These are phyloP conservation scores for Pythium periplocum DNA, from an alignment of 352 stramenopile genomes.

Conservation along the genomic window DNA sequence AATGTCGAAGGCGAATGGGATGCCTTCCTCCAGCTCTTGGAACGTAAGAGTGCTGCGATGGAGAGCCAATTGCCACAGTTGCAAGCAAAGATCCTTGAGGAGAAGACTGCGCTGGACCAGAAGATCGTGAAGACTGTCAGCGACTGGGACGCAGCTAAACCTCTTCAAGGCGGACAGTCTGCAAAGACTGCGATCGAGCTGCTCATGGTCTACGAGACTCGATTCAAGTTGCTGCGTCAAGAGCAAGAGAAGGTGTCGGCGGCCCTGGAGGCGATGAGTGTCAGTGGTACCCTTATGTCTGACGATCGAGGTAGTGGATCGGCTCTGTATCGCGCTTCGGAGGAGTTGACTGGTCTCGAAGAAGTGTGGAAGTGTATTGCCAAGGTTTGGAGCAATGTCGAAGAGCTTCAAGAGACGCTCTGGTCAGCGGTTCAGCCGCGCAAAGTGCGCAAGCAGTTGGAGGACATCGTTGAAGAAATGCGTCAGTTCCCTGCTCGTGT, in stretches of 20 bases:
- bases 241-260: constrained; percentile 95
- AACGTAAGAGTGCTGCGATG: constrained; percentile 91
- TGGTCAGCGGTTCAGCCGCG: constrained; percentile 93
- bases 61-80: constrained; percentile 96
- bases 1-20: constrained; percentile 96
- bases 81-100: constrained; percentile 95
- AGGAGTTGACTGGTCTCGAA: constrained; percentile 93
- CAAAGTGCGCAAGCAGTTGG: constrained; percentile 95
- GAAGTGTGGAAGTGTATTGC: constrained; percentile 97
- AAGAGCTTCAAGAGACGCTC: constrained; percentile 91
- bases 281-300: constrained; percentile 60
- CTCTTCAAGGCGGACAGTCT: constrained; percentile 61
- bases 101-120: constrained; percentile 89
- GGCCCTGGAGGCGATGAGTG: constrained; percentile 95
- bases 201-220: constrained; percentile 82
- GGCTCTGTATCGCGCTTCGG: constrained; percentile 69
- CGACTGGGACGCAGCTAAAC: constrained; percentile 82
- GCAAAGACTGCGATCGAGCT: constrained; percentile 71
- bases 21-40: constrained; percentile 89
- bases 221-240: constrained; percentile 75
- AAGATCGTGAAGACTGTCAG: constrained; percentile 71
- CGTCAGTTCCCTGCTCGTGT: constrained; percentile 94
- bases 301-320: constrained; percentile 66
- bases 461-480: constrained; percentile 96
- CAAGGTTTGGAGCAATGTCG: constrained; percentile 83